Evolutionary conservation across 208 protist genomes (phyloP).

Genomic region (Leishmania tarentolae): DNA sequence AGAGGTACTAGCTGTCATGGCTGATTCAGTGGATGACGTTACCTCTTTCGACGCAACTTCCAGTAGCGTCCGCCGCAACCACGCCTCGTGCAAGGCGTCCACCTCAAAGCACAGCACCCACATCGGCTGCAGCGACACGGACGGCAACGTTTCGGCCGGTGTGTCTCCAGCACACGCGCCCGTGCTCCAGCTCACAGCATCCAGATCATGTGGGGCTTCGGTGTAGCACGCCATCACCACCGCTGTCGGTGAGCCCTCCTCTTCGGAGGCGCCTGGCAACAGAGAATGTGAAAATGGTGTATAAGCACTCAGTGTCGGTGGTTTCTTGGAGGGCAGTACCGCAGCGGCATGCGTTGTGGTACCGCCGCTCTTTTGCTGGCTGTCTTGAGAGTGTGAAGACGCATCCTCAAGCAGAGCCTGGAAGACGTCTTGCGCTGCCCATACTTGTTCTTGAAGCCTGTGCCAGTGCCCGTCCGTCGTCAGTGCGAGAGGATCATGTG

Average conservation of each 20-base stretch:
- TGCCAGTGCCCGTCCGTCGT: not conserved
- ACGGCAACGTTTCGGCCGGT: not conserved
- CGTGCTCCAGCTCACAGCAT: slow-evolving; percentile 4
- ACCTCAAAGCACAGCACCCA: slow-evolving; percentile 25
- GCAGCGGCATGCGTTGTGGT: not conserved
- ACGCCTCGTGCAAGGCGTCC: slow-evolving; percentile 15
- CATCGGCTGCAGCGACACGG: slow-evolving; percentile 4
- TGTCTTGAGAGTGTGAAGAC: not conserved
- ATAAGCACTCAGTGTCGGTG: not conserved
- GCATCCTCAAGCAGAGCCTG: not conserved
- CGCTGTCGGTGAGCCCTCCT: not conserved
- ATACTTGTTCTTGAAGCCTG: not conserved
- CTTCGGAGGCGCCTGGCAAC: not conserved
- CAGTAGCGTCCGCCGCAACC: slow-evolving; percentile 8
- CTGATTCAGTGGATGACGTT: not conserved
- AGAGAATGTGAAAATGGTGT: not conserved
- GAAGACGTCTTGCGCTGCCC: not conserved
- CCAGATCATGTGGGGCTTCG: not conserved
- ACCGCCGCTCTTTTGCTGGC: not conserved
- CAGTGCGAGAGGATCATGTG: not conserved
- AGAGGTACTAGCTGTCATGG: not conserved
- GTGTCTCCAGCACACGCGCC: not conserved
- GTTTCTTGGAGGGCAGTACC: not conserved
- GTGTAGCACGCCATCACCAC: slow-evolving; percentile 3
- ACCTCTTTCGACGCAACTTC: not conserved